phyloP scores from a whole-genome alignment of 2,329 filamentous ascomycete species.

The Penicillium frequentans region DNA sequence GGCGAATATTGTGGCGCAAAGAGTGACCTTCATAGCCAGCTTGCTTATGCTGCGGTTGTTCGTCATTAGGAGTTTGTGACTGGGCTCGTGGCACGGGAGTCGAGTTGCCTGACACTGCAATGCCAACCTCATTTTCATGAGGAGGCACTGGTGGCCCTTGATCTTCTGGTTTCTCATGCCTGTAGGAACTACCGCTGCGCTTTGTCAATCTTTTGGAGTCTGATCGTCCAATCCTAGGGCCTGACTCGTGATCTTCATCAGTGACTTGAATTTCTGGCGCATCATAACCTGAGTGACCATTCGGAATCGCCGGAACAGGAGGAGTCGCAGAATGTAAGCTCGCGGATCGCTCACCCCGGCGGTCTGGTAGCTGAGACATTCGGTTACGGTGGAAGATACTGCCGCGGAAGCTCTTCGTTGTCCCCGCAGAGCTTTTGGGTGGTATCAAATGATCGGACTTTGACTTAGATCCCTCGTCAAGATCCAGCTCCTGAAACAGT shows the following conservation, averaged over 20 bases:
- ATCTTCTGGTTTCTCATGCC: slow-evolving; percentile 21
- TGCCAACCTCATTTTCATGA: slow-evolving; percentile 29
- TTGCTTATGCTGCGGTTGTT: slow-evolving; percentile 34
- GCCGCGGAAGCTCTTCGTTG: slow-evolving; percentile 66
- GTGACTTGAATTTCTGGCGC: slow-evolving; percentile 77
- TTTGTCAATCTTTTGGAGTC: slow-evolving; percentile 37
- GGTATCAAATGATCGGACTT: slow-evolving; percentile 50
- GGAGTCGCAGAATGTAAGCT: slow-evolving; percentile 21
- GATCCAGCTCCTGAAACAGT: slow-evolving; percentile 68
- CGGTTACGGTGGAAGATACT: slow-evolving; percentile 73
- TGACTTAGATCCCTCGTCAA: slow-evolving; percentile 27
- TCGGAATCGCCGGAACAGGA: slow-evolving; percentile 23
- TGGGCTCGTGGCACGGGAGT: slow-evolving; percentile 14
- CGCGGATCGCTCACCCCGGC: slow-evolving; percentile 44
- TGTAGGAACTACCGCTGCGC: slow-evolving; percentile 33
- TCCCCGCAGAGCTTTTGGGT: slow-evolving; percentile 70
- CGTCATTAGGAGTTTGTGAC: slow-evolving; percentile 25
- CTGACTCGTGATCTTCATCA: slow-evolving; percentile 53
- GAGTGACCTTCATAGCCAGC: slow-evolving; percentile 45
- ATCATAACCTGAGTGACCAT: slow-evolving; percentile 26
- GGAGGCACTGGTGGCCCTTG: slow-evolving; percentile 22
- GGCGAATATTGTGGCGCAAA: slow-evolving; percentile 40
- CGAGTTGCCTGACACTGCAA: slow-evolving; percentile 29
- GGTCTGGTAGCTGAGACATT: slow-evolving; percentile 46
- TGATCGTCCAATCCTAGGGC: slow-evolving; percentile 27